Evolutionary conservation across 352 stramenopile species (phyloP), one percentile per base, ranked within the genome.

Genomic region (Phytophthora capsici): DNA sequence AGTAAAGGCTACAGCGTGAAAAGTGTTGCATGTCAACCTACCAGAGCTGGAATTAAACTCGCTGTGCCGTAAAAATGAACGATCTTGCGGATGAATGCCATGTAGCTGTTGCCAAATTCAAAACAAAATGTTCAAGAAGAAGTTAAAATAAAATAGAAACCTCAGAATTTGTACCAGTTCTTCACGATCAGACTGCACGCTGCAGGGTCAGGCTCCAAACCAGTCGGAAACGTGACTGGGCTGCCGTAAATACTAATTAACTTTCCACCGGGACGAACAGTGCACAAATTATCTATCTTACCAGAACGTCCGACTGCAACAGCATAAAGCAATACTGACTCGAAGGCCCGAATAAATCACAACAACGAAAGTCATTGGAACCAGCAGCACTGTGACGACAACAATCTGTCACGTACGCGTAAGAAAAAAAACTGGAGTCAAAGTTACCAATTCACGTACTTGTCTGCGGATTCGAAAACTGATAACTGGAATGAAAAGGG

Each of bases 11-110:
- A 25, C 2, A 44, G 1, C 26, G n/a, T 13, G 43, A 17, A 44
- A 23, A 7, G 16, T 32, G 14, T 30, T 9, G 3, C 13, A 40
- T 50, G 17, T 6, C 14, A 26, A 30, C 36, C 40, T 73, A 77
- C 69, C 43, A 67, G 36, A 7, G 58, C 20, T 1, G 17, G 2
- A 5, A 67, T 5, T 22, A 66, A 66, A 50, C 63, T 64, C 25
- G 49, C 20, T 10, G 62, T 66, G 25, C 63, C 63, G 38, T 63
- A 77, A 26, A 73, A 77, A 16, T 73, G 69, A 17, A 9, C 44
- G 6, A 71, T 65, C 41, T 77, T 73, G 26, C 64, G 58, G n/a
- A 73, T 63, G 38, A 68, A 73, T 22, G 63, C 58, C 64, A 73
- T 73, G 45, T 77, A 77, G 40, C 69, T 77, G 16, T 1, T 40